Evolutionary conservation across 306 rosid species (phyloP).

Genomic region (Sesbania bispinosa): DNA sequence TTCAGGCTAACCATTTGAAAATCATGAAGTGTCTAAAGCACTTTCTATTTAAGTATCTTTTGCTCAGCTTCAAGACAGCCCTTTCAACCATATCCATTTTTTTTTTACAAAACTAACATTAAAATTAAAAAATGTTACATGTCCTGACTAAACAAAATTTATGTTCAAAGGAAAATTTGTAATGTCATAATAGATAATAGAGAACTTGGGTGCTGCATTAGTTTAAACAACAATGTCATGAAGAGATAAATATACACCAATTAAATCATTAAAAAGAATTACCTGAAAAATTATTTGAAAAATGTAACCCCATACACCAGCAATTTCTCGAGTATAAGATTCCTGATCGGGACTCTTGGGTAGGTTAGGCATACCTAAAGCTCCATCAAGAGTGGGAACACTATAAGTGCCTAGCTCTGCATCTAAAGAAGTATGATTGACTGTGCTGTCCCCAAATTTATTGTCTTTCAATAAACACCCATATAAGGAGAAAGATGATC

Average conservation of each 20-base stretch:
- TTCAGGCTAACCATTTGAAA: too few species aligned
- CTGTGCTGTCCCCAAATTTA: constrained; percentile 22
- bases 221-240: background rate
- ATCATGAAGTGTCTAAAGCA: too few species aligned
- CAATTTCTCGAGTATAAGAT: constrained; percentile 29
- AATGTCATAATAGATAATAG: background rate
- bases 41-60: too few species aligned
- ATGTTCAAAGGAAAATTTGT: too few species aligned
- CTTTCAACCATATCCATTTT: too few species aligned
- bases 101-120: too few species aligned
- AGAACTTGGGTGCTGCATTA: background rate
- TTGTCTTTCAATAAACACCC: constrained; percentile 47
- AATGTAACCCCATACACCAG: constrained; percentile 55
- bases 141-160: too few species aligned
- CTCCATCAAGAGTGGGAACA: constrained; percentile 36
- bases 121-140: too few species aligned
- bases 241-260: background rate
- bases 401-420: constrained; percentile 51
- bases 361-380: constrained; percentile 24
- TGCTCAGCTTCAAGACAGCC: too few species aligned
- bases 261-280: background rate
- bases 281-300: constrained; percentile 91
- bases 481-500: constrained; percentile 51
- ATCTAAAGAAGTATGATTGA: constrained; percentile 30
- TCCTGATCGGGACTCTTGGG: constrained; percentile 38